These are phyloP conservation scores for Sporisorium graminicola DNA, from an alignment of 1,284 basidiomycete genomes.

Conservation along the genomic window DNA sequence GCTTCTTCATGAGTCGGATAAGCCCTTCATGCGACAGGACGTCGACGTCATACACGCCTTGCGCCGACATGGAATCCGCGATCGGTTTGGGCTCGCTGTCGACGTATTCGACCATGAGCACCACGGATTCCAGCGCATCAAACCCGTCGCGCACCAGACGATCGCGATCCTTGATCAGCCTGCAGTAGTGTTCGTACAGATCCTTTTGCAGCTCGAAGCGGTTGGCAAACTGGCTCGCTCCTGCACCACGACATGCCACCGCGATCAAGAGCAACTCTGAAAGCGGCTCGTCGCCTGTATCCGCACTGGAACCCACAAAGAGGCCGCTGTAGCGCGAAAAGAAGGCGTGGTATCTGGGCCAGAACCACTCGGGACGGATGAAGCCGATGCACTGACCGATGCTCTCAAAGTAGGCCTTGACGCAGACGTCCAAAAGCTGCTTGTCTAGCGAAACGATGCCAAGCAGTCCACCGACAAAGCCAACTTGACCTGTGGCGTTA, in stretches of 20 bases:
- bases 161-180: conserved; percentile 40
- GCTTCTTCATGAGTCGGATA: conserved; percentile 36
- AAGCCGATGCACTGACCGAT: conserved; percentile 41
- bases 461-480: conserved; percentile 39
- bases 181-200: conserved; percentile 25
- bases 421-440: conserved; percentile 33
- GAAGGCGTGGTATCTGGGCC: conserved; percentile 39
- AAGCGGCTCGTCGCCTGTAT: conserved; percentile 22
- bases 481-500: conserved; percentile 12
- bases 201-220: conserved; percentile 37
- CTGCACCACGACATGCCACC: conserved; percentile 30
- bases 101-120: conserved; percentile 32
- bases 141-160: conserved; percentile 32
- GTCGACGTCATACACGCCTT: conserved; percentile 36
- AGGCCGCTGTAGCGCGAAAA: conserved; percentile 30
- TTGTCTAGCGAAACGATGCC: conserved; percentile 40
- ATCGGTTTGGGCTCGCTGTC: conserved; percentile 18
- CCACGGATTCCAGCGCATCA: conserved; percentile 32
- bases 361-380: conserved; percentile 40
- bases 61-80: conserved; percentile 30
- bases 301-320: background rate
- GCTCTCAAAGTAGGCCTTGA: conserved; percentile 30
- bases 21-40: conserved; percentile 31
- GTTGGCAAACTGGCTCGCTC: conserved; percentile 26
- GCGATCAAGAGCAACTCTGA: conserved; percentile 41